Evolutionary conservation across 2,329 filamentous ascomycete genomes (phyloP).

Genomic region (Exophiala alcalophila): DNA sequence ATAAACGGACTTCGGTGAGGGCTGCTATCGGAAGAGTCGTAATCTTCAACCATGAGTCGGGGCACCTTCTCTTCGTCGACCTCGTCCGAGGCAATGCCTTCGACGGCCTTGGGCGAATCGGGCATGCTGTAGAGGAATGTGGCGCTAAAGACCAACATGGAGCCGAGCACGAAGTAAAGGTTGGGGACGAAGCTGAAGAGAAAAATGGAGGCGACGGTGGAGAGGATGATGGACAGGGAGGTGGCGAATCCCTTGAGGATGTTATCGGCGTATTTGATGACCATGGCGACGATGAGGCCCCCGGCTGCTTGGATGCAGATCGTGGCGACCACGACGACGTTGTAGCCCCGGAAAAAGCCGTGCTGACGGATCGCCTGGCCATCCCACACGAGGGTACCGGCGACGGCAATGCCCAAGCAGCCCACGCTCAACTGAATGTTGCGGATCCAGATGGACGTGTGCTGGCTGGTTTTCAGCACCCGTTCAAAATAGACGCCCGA

Average conservation of each 20-base stretch:
- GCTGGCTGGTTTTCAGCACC: slow-evolving; percentile 76
- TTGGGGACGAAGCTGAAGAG: slow-evolving; percentile 68
- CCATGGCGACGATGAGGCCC: slow-evolving; percentile 77
- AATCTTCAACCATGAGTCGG: slow-evolving; percentile 20
- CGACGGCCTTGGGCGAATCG: slow-evolving; percentile 15
- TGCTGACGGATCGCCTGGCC: slow-evolving; percentile 75
- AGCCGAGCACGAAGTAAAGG: slow-evolving; percentile 74
- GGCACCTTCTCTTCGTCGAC: slow-evolving; percentile 22
- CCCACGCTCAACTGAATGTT: slow-evolving; percentile 94
- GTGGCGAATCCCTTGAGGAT: slow-evolving; percentile 93
- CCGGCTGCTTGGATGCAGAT: slow-evolving; percentile 78
- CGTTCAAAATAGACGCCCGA: slow-evolving; percentile 73
- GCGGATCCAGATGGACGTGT: slow-evolving; percentile 82
- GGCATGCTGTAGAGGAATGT: slow-evolving; percentile 77
- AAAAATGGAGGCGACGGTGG: slow-evolving; percentile 77
- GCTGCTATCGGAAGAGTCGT: slow-evolving; percentile 11
- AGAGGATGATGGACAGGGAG: slow-evolving; percentile 83
- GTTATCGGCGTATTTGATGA: slow-evolving; percentile 79
- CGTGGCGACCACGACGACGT: slow-evolving; percentile 82
- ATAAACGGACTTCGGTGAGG: slow-evolving; percentile 12
- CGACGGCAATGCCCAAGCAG: slow-evolving; percentile 80
- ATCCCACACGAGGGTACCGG: slow-evolving; percentile 83
- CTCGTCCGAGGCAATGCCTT: slow-evolving; percentile 7
- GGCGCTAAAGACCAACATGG: slow-evolving; percentile 70
- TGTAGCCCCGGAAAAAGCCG: slow-evolving; percentile 94